These are phyloP conservation scores for Melampsora americana DNA, from an alignment of 1,284 basidiomycete genomes.

Conservation along the genomic window DNA sequence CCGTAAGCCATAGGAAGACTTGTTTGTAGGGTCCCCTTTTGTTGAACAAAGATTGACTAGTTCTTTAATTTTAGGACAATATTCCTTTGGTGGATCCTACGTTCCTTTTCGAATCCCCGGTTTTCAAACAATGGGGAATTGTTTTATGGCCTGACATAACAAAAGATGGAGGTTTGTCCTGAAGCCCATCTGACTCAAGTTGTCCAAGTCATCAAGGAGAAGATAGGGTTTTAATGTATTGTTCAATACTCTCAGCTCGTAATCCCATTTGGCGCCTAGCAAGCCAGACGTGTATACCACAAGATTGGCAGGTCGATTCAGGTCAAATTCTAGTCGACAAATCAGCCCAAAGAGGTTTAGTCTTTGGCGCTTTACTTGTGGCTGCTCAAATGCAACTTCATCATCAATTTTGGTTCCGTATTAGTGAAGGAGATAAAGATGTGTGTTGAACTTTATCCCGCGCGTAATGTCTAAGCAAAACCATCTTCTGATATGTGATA, in stretches of 20 bases:
- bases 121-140: slow-evolving; percentile 3
- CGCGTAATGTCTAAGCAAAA: background rate
- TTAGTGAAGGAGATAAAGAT: slow-evolving; percentile 4
- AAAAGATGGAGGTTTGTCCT: slow-evolving; percentile 4
- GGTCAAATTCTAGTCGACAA: slow-evolving; percentile 9
- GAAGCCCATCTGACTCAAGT: background rate
- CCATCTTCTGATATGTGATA: background rate
- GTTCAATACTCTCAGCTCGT: background rate
- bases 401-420: slow-evolving; percentile 4
- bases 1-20: background rate
- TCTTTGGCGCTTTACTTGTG: slow-evolving; percentile 3
- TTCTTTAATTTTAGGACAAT: slow-evolving; percentile 2
- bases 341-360: slow-evolving; percentile 1
- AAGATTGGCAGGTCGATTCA: background rate
- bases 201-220: background rate
- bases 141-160: slow-evolving; percentile 6
- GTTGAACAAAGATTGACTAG: background rate
- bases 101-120: background rate
- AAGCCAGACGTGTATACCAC: background rate
- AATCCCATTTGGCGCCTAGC: slow-evolving; percentile 7
- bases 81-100: slow-evolving; percentile 3
- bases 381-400: slow-evolving; percentile 2
- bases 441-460: background rate
- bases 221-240: background rate
- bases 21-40: background rate